phyloP scores from a whole-genome alignment of 352 stramenopile genomes.

The Phytophthora parvispora region DNA sequence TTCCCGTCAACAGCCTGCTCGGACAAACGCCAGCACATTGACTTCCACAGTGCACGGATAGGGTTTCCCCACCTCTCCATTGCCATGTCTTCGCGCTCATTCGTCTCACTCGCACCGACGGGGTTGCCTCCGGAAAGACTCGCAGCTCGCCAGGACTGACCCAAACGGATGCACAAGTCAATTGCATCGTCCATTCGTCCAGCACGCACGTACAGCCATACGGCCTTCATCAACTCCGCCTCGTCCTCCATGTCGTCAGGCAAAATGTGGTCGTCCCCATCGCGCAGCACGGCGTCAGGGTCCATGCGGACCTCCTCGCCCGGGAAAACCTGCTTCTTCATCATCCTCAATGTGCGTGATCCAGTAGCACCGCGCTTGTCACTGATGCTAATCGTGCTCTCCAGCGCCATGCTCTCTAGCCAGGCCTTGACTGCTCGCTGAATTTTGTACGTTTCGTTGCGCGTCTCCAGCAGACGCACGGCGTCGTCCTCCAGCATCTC shows the following conservation, averaged over 20 bases:
- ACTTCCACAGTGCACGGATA: conserved; percentile 85
- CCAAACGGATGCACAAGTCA: conserved; percentile 77
- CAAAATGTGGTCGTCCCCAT: conserved; percentile 71
- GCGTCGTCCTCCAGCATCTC: conserved; percentile 88
- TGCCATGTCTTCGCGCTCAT: conserved; percentile 51
- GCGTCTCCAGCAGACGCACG: conserved; percentile 64
- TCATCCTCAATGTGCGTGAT: conserved; percentile 71
- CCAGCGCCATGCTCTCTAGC: conserved; percentile 86
- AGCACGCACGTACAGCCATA: conserved; percentile 83
- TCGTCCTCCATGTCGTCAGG: conserved; percentile 88
- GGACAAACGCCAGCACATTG: conserved; percentile 87
- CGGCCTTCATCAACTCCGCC: conserved; percentile 72
- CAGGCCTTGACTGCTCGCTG: conserved; percentile 79
- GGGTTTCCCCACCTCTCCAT: conserved; percentile 88
- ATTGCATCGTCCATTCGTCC: conserved; percentile 73
- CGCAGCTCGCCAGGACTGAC: conserved; percentile 83
- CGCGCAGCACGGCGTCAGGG: conserved; percentile 71
- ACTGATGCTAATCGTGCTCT: conserved; percentile 68
- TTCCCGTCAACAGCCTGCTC: conserved; percentile 54
- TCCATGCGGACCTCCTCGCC: conserved; percentile 63
- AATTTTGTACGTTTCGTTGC: conserved; percentile 75
- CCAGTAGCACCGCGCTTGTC: conserved; percentile 62
- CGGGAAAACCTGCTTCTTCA: conserved; percentile 59
- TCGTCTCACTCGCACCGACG: conserved; percentile 65
- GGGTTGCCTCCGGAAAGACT: conserved; percentile 75